Percentiles rank a stretch among this genome's conserved stretches.
Conservation (phyloP, 148 eudicot genomes). For the Simmondsia chinensis region DNA sequence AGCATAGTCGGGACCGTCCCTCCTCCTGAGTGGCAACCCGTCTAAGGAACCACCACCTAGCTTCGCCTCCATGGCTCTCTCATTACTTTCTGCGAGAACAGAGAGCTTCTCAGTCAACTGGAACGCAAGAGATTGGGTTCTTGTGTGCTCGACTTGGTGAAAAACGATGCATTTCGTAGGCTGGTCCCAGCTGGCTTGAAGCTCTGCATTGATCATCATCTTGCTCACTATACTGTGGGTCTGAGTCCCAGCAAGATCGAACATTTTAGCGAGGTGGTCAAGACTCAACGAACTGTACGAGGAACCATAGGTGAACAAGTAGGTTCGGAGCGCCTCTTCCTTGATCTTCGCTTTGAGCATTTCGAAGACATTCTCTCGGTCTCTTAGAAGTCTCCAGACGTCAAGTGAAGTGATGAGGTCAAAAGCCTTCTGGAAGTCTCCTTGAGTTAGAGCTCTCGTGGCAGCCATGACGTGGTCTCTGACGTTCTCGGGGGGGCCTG, state of each 20-base stretch:
- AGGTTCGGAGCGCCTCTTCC: constrained; percentile 67
- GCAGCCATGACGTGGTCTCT: constrained; percentile 85
- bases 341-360: constrained; percentile 68
- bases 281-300: constrained; percentile 50
- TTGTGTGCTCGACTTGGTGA: constrained; percentile 63
- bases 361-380: constrained; percentile 49
- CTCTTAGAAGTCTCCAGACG: constrained; percentile 63
- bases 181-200: constrained; percentile 83
- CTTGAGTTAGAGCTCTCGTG: constrained; percentile 60
- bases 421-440: constrained; percentile 65
- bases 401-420: constrained; percentile 69
- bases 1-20: constrained; percentile 71
- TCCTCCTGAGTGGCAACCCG: constrained; percentile 43
- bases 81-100: constrained; percentile 66
- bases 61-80: constrained; percentile 66
- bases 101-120: constrained; percentile 69
- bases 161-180: constrained; percentile 60
- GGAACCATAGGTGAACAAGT: constrained; percentile 43
- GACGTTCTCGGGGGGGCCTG: constrained; percentile 72
- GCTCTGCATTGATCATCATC: constrained; percentile 84
- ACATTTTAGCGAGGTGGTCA: constrained; percentile 70
- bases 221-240: constrained; percentile 70
- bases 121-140: constrained; percentile 73
- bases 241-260: constrained; percentile 59
- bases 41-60: constrained; percentile 58